Evolutionary conservation across 108 stramenopile species (phyloP).

Genomic region (Schizochytrium sp.): DNA sequence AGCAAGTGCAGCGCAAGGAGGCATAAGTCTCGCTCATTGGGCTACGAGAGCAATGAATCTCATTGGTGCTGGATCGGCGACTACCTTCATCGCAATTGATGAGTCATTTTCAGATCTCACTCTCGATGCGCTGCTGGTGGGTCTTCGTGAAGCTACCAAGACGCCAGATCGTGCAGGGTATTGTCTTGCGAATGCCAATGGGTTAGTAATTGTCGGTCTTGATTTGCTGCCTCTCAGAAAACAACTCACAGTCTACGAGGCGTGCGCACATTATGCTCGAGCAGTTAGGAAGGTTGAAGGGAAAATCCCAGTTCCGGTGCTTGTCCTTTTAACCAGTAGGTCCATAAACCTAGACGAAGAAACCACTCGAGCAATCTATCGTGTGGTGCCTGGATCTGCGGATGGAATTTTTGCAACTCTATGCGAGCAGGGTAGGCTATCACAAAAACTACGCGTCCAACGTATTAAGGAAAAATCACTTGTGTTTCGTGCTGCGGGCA

Average conservation of each 20-base stretch:
- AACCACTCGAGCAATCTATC: neutral
- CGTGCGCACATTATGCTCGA: slow-evolving; percentile 22
- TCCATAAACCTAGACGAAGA: neutral
- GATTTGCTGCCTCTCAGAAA: neutral
- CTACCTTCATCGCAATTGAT: slow-evolving; percentile 10
- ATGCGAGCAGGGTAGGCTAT: neutral
- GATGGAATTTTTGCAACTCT: slow-evolving; percentile 22
- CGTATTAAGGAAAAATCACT: neutral
- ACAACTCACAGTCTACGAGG: neutral
- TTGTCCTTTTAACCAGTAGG: neutral
- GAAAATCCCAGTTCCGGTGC: neutral
- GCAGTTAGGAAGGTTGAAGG: neutral
- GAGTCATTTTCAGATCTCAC: slow-evolving; percentile 38
- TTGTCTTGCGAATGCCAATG: slow-evolving; percentile 46
- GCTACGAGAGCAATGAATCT: slow-evolving; percentile 45
- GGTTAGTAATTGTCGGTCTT: neutral
- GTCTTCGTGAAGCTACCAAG: slow-evolving; percentile 23
- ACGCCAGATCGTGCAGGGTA: slow-evolving; percentile 41
- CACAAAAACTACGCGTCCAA: neutral
- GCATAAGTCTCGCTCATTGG: slow-evolving; percentile 12
- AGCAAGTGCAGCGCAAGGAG: neutral
- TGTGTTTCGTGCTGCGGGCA: neutral
- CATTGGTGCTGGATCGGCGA: neutral
- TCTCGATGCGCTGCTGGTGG: slow-evolving; percentile 49
- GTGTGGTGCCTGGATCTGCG: neutral